Base-by-base conservation (phyloP, 73 alveolate species). In the Stentor roeselii region DNA sequence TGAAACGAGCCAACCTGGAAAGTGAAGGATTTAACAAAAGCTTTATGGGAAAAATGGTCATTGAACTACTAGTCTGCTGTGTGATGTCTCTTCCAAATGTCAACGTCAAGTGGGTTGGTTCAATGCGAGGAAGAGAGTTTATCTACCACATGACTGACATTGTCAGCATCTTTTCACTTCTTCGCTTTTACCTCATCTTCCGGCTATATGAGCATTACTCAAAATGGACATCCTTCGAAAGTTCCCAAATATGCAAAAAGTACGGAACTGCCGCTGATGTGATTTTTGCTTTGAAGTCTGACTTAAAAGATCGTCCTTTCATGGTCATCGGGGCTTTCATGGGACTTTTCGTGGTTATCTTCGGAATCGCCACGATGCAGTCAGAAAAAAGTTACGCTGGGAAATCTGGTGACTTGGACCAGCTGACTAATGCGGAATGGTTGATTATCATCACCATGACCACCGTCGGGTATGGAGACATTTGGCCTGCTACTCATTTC, bases 381-480 rank as follows among this genome's bases (percentile, higher is more conserved):
- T 36, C 84, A 31, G 94, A 88, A 50, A 41, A 75, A 41, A 21
- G 75, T 1, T 76, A 21, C 34, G 37, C 37, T 0, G 80, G 80
- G 21, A 21, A 21, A 1, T 59, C 75, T 0, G 2, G 11, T 39
- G 89, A 77, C 6, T 76, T 84, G 58, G 78, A 86, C 14, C 42
- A 86, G 21, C 31, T 88, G 37, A 34, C 78, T 35, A 84, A 88
- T 78, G 83, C 92, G 35, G 75, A 88, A 77, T 91, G 96, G 96
- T 60, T 89, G 41, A 89, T 84, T 21, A 74, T 89, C 40, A 89
- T 91, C 32, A 89, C 96, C 32, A 91, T 91, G 96, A 89, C 93
- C 14, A 91, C 96, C 21, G 96, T 91, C 2, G 96, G 96, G 14
- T 91, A 91, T 85, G 96, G 96, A 4, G 96, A 91, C 75, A 76